Evolutionary conservation across 2,329 filamentous ascomycete species (phyloP).

Genomic region (Byssothecium circinans): DNA sequence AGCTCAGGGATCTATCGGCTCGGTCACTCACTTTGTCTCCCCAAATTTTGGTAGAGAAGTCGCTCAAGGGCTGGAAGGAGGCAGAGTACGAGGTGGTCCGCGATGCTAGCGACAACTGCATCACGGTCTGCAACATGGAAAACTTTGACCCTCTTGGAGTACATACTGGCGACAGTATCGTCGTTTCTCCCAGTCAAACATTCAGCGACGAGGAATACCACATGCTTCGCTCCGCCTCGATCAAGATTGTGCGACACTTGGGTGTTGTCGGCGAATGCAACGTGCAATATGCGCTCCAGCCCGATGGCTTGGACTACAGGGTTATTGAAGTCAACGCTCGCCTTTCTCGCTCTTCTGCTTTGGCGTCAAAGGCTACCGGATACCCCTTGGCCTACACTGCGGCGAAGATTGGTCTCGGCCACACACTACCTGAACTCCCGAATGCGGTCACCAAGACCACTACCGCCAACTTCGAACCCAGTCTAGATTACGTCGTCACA

Average conservation of each 20-base stretch:
- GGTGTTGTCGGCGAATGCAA: constrained; percentile 99
- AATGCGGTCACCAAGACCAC: constrained; percentile 99
- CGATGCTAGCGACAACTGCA: constrained; percentile 97
- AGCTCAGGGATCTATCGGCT: constrained; percentile 90
- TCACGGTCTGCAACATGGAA: constrained; percentile 98
- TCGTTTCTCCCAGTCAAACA: constrained; percentile 95
- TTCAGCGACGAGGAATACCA: constrained; percentile 98
- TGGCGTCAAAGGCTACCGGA: constrained; percentile 96
- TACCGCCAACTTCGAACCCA: constrained; percentile 97
- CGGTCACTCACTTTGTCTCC: constrained; percentile 90
- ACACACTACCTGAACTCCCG: constrained; percentile 91
- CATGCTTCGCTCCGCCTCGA: constrained; percentile 96
- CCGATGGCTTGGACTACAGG: constrained; percentile 94
- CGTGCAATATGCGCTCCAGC: constrained; percentile 95
- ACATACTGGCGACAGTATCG: constrained; percentile 98
- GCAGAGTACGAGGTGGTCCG: constrained; percentile 98
- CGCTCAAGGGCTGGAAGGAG: constrained; percentile 99
- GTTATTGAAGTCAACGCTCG: constrained; percentile 99
- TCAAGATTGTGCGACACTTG: constrained; percentile 97
- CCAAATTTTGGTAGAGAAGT: constrained; percentile 97
- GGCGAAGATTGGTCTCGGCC: constrained; percentile 95
- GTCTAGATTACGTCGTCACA: constrained; percentile 94
- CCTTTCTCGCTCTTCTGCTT: constrained; percentile 93
- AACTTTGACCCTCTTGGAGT: constrained; percentile 98
- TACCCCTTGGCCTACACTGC: constrained; percentile 97